A percentile compares a stretch with the other conserved stretches of the same genome.
Conservation (phyloP, 202 grass and related monocot species). For the Sporobolus alterniflorus region DNA sequence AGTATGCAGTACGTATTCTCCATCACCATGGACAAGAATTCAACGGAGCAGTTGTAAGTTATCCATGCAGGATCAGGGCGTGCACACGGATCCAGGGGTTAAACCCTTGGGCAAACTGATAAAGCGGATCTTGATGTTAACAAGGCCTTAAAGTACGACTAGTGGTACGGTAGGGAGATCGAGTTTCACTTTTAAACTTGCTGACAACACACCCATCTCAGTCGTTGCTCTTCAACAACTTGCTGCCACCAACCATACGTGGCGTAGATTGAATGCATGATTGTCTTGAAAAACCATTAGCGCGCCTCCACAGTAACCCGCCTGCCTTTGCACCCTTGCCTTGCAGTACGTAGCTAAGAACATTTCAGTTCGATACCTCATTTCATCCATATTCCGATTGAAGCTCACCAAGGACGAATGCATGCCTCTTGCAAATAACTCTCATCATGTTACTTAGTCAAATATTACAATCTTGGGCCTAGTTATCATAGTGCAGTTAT, state of each 20-base stretch:
- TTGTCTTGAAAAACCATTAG: slow-evolving; percentile 2
- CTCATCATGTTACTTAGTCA: no score
- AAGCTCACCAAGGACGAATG: slow-evolving; percentile 4
- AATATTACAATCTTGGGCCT: no score
- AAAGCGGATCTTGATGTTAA: background rate
- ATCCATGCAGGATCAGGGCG: background rate
- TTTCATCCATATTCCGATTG: background rate
- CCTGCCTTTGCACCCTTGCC: no score
- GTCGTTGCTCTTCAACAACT: slow-evolving; percentile 1
- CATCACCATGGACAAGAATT: background rate
- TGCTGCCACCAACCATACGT: slow-evolving; percentile 2
- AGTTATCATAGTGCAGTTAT: no score
- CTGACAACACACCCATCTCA: background rate
- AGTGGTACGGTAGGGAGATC: slow-evolving; percentile 5
- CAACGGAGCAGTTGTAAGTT: slow-evolving; percentile 7
- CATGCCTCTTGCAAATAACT: background rate
- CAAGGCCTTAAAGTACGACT: background rate
- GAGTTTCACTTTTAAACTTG: slow-evolving; percentile 21
- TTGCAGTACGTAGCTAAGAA: background rate
- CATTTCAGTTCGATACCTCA: background rate
- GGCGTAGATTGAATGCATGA: background rate
- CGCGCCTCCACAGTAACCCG: background rate
- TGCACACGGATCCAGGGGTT: slow-evolving; percentile 25
- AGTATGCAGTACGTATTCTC: no score
- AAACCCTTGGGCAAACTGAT: slow-evolving; percentile 27